Evolutionary conservation across 306 rosid species (phyloP).

Genomic region (Datisca glomerata): DNA sequence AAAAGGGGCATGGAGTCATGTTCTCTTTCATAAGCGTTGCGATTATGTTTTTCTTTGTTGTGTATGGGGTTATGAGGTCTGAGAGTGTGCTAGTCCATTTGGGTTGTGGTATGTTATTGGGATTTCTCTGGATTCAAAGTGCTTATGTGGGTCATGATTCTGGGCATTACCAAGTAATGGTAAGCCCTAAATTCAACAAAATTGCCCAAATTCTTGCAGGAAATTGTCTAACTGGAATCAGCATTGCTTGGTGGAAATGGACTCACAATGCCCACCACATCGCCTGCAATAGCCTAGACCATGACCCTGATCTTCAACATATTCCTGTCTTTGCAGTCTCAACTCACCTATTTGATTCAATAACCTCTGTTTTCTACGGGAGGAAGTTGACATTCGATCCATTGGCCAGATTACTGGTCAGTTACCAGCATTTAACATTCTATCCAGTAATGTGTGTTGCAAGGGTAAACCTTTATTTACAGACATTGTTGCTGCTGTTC

Average conservation of each 20-base stretch:
- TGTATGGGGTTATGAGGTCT: conserved; percentile 23
- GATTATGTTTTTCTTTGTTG: conserved; percentile 6
- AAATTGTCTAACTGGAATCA: conserved; percentile 27
- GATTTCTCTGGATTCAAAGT: conserved; percentile 20
- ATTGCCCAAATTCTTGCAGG: conserved; percentile 22
- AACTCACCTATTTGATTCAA: background rate
- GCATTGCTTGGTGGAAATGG: conserved; percentile 44
- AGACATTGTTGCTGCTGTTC: conserved; percentile 21
- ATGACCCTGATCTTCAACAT: conserved; percentile 31
- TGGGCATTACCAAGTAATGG: conserved; percentile 25
- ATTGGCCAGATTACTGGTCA: conserved; percentile 18
- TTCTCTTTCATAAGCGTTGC: conserved; percentile 8
- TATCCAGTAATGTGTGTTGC: conserved; percentile 30
- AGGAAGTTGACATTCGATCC: conserved; percentile 20
- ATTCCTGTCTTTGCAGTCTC: conserved; percentile 29
- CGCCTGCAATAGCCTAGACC: conserved; percentile 28
- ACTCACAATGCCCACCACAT: conserved; percentile 34
- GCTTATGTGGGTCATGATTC: conserved; percentile 32
- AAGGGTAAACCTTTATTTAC: conserved; percentile 21
- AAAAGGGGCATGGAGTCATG: conserved; percentile 22
- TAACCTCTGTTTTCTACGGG: conserved; percentile 21
- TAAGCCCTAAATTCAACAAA: conserved; percentile 11
- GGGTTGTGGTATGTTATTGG: conserved; percentile 16
- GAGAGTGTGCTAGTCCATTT: conserved; percentile 26
- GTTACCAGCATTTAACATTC: conserved; percentile 26